Conservation (phyloP, 2,329 filamentous ascomycete genomes). For the Colletotrichum somersetense region DNA sequence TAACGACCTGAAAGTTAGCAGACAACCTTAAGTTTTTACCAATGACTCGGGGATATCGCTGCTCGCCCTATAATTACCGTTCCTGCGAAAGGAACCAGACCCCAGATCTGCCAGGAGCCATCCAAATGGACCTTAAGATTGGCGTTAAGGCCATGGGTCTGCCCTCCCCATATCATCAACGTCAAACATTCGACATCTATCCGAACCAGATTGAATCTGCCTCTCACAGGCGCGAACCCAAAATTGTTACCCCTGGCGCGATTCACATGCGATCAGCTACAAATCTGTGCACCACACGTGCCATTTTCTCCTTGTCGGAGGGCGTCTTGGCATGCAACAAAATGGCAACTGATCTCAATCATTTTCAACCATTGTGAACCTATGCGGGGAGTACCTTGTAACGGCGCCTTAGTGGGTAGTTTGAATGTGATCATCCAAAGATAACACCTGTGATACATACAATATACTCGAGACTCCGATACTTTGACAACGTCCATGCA, state of each 20-base stretch:
- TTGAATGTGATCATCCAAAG: background rate
- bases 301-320: background rate
- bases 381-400: background rate
- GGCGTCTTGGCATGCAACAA: background rate
- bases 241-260: conserved; percentile 19
- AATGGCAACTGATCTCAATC: background rate
- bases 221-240: conserved; percentile 27
- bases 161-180: conserved; percentile 14
- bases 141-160: conserved; percentile 18
- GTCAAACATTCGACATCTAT: conserved; percentile 28
- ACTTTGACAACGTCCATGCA: background rate
- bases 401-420: background rate
- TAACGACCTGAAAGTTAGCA: background rate
- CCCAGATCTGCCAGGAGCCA: conserved; percentile 18
- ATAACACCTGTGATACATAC: too few species aligned
- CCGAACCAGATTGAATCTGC: conserved; percentile 28
- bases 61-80: conserved; percentile 19
- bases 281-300: background rate
- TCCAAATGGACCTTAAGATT: conserved; percentile 30
- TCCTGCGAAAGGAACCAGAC: conserved; percentile 28
- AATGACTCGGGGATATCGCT: conserved; percentile 35
- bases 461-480: conserved; percentile 2
- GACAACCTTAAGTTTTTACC: background rate
- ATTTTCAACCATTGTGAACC: background rate
- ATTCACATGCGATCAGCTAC: background rate